Percentiles rank a stretch among this genome's conserved stretches.
Evolutionary conservation across 2,329 filamentous ascomycete genomes (phyloP).

Genomic region (Paraconiothyrium brasiliense): DNA sequence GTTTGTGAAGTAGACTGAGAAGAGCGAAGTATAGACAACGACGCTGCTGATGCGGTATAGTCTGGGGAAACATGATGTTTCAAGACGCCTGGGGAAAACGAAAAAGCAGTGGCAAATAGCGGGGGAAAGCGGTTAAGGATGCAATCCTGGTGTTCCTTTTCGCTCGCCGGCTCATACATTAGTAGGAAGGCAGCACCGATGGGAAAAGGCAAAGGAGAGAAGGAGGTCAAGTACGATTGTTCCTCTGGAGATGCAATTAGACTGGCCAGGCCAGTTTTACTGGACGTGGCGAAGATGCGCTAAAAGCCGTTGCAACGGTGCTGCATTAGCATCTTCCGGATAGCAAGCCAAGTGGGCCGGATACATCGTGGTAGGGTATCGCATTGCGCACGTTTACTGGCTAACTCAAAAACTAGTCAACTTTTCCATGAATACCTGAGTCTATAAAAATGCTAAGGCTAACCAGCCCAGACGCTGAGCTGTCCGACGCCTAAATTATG

Average conservation of each 20-base stretch:
- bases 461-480: neutral
- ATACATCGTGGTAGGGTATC: neutral
- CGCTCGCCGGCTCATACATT: no score
- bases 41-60: no score
- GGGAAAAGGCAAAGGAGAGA: neutral
- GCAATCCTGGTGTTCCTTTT: no score
- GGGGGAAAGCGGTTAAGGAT: no score
- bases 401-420: neutral
- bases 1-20: no score
- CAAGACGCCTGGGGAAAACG: no score
- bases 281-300: neutral
- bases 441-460: neutral
- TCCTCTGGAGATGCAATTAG: no score
- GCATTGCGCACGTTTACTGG: neutral
- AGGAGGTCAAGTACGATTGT: neutral
- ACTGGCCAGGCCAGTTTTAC: no score
- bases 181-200: neutral
- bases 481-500: neutral
- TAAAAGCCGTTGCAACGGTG: neutral
- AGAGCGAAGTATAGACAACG: no score
- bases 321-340: conserved; percentile 3
- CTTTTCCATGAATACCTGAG: neutral
- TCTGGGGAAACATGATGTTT: no score
- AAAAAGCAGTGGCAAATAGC: no score
- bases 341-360: neutral